Conservation (phyloP, 495 filamentous ascomycete species). For the Sphaerosporella brunnea region DNA sequence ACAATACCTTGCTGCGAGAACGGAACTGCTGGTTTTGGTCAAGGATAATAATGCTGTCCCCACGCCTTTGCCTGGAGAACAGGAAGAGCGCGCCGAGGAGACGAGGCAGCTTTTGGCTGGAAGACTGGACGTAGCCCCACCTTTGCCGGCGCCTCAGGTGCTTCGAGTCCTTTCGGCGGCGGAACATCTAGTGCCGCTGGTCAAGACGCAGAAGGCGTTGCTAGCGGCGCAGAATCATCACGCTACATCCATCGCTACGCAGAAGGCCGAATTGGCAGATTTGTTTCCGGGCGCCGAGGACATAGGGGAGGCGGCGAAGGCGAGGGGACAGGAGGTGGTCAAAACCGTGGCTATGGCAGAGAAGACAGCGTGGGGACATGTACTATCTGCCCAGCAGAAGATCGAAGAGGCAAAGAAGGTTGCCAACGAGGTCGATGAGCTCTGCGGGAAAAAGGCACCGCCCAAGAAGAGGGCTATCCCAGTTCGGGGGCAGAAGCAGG, state of each 20-base stretch:
- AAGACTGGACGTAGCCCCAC: slow-evolving; percentile 4
- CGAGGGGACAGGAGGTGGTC: background rate
- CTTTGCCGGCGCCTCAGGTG: slow-evolving; percentile 12
- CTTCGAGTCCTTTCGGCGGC: slow-evolving; percentile 16
- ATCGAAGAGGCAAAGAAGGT: slow-evolving; percentile 10
- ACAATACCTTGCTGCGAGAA: slow-evolving; percentile 14
- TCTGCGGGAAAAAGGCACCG: slow-evolving; percentile 15
- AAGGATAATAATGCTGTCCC: slow-evolving; percentile 5
- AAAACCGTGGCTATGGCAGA: background rate
- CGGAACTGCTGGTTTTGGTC: slow-evolving; percentile 6
- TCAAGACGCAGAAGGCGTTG: slow-evolving; percentile 15
- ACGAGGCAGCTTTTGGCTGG: background rate
- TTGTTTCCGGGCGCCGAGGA: background rate
- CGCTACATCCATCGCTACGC: slow-evolving; percentile 8
- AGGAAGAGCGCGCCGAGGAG: background rate
- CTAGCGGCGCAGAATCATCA: slow-evolving; percentile 14
- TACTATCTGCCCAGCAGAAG: slow-evolving; percentile 3
- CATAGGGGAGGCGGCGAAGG: background rate
- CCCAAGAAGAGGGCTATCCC: slow-evolving; percentile 15
- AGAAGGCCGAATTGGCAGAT: slow-evolving; percentile 10
- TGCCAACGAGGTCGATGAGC: slow-evolving; percentile 14
- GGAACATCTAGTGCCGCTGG: slow-evolving; percentile 18
- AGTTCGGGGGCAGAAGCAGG: slow-evolving; percentile 9
- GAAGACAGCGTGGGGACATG: background rate
- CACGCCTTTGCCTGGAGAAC: background rate